Conservation (phyloP, 768 basidiomycete species). For the Mycena pura region DNA sequence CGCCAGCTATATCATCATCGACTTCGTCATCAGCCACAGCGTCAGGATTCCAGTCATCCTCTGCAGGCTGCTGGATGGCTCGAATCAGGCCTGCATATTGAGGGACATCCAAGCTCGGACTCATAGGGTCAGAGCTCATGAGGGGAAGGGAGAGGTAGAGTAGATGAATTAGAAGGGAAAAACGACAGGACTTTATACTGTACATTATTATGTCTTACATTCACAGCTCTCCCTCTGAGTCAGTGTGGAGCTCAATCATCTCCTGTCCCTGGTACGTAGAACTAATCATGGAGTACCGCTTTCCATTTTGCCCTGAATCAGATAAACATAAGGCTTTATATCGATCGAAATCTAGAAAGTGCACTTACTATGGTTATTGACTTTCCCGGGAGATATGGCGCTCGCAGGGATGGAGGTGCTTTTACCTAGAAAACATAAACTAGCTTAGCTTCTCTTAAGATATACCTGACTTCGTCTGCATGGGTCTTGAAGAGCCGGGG, state of each 20-base stretch:
- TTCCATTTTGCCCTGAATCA: no score
- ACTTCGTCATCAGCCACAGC: constrained; percentile 3
- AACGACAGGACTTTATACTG: constrained; percentile 1
- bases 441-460: no score
- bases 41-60: not conserved
- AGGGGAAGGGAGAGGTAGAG: not conserved
- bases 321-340: no score
- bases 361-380: no score
- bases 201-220: not conserved
- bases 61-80: not conserved
- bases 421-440: no score
- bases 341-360: no score
- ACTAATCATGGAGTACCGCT: constrained; percentile 2
- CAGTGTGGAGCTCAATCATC: constrained; percentile 2
- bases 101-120: not conserved
- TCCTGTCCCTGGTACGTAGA: constrained; percentile 4
- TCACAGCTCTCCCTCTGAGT: constrained; percentile 8
- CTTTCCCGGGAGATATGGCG: no score
- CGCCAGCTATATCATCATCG: constrained; percentile 18
- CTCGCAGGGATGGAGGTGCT: no score
- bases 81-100: not conserved
- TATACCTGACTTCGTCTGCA: no score
- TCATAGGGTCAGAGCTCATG: not conserved
- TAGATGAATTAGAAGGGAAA: constrained; percentile 1
- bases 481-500: no score